Percentiles rank a stretch among this genome's conserved stretches.
Conservation (phyloP, 306 rosid species). For the Sechiopsis laciniata region DNA sequence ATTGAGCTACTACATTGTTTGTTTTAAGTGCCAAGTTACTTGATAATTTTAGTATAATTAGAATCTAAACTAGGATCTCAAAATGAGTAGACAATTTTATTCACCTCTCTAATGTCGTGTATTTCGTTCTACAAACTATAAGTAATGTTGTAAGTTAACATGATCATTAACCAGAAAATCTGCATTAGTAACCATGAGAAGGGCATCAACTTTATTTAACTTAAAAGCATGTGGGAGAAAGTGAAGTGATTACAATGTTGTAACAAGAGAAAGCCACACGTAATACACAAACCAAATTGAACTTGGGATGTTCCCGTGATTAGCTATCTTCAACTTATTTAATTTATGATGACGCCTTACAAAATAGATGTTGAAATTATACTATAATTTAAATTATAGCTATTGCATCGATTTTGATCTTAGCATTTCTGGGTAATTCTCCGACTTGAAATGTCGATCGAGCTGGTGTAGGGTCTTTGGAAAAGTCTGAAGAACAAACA, state of each 20-base stretch:
- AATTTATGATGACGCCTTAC: conserved; percentile 19
- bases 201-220: not conserved
- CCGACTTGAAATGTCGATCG: conserved; percentile 85
- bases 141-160: not conserved
- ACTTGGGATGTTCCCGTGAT: not conserved
- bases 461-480: conserved; percentile 66
- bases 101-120: too few species aligned
- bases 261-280: not conserved
- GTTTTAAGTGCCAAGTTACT: too few species aligned
- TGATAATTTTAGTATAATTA: too few species aligned
- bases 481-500: conserved; percentile 45
- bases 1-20: too few species aligned
- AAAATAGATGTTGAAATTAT: not conserved
- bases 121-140: too few species aligned
- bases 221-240: not conserved
- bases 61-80: too few species aligned
- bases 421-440: conserved; percentile 83
- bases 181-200: not conserved
- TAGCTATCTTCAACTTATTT: conserved; percentile 36
- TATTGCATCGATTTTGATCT: conserved; percentile 89
- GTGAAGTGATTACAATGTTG: not conserved
- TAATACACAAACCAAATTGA: not conserved
- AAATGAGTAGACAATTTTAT: too few species aligned
- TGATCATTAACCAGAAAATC: not conserved
- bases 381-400: conserved; percentile 44